Evolutionary conservation across 2,329 filamentous ascomycete species (phyloP), one percentile per base, ranked within the genome.

Genomic region (Apiospora koreana): DNA sequence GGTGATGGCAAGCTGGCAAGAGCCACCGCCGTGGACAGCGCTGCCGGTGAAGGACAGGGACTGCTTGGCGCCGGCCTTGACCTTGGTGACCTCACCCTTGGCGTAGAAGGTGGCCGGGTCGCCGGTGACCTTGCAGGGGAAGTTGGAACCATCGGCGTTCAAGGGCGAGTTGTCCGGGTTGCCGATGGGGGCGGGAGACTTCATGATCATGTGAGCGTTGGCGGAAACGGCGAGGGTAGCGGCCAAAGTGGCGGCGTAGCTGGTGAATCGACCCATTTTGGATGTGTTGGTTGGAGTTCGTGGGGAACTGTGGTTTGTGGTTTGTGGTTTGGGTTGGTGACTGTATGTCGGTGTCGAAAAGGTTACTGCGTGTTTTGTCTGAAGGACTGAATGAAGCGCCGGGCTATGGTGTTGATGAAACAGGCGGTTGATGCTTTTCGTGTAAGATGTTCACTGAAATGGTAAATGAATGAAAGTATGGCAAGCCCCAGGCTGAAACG

Each of bases 21-120:
- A 92, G 0, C 92, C 92, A 70, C 92, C 92, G 54, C 92, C 92
- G 75, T 94, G 92, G 0, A 87, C 86, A 6, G 92, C 92, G 67
- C 84, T 81, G 66, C 91, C 91, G 0, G 81, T 80, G 77, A 93
- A 89, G 8, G 77, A 79, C 6, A 93, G 80, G 0, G 80, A 80
- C 74, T 90, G 86, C 0, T 77, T 79, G 67, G 75, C 74, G 42
- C 80, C 79, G 16, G 83, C 78, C 18, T 83, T 82, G 72, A 79
- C 76, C 5, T 83, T 82, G 23, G 83, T 84, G 72, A 75, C 77
- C 62, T 83, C 79, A 25, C 79, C 68, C 18, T 86, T 83, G 62
- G 70, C 75, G 72, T 77, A 79, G 65, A 77, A 79, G 14, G 72
- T 73, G 7, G 76, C 76, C 3, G 77, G 74, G 46, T 77, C 72